Evolutionary conservation across 495 filamentous ascomycete genomes (phyloP), one percentile per base, ranked within the genome.

Genomic region (Margaritispora aquatica): DNA sequence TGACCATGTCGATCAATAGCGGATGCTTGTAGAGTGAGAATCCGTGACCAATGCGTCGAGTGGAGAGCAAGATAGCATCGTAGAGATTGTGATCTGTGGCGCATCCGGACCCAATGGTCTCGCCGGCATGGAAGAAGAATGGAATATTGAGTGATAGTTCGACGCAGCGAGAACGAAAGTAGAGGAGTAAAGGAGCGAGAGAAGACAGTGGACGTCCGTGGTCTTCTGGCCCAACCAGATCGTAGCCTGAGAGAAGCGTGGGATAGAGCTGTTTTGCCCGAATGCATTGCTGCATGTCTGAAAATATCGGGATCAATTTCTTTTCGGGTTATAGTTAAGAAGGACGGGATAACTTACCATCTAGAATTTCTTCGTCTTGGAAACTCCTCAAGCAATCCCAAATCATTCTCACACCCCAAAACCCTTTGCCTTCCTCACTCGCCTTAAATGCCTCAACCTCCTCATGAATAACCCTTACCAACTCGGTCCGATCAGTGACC

Each of bases 111-210:
- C 89, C 89, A 0, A 92, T 78, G 34, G 80, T 86, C 70, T 96
- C 90, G 23, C 92, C 93, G 1, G 92, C 93, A 65, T 96, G 91
- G 70, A 97, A 92, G 75, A 93, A 93, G 74, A 96, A 94, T 2
- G 93, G 93, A 20, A 97, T 86, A 19, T 92, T 80, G 29, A 96
- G 79, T 5, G 77, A 83, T 66, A 88, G 83, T 63, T 86, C 79
- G 5, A 78, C 77, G 66, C 92, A 96, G 50, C 80, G 78, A 65
- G 91, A 90, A 26, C 83, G 84, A 75, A 97, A 96, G 88, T 88
- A 96, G 65, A 96, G 88, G 2, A 97, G 71, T 50, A 92, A 80
- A 0, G 92, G 91, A 0, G 89, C 78, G 2, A 94, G 75, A 61
- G 90, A 85, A n/a, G 75, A 76, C n/a, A 96, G 84, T 0, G 90